Evolutionary conservation across 805 yeast species (phyloP), one percentile per base, ranked within the genome.

Genomic region (Metschnikowia anglica): DNA sequence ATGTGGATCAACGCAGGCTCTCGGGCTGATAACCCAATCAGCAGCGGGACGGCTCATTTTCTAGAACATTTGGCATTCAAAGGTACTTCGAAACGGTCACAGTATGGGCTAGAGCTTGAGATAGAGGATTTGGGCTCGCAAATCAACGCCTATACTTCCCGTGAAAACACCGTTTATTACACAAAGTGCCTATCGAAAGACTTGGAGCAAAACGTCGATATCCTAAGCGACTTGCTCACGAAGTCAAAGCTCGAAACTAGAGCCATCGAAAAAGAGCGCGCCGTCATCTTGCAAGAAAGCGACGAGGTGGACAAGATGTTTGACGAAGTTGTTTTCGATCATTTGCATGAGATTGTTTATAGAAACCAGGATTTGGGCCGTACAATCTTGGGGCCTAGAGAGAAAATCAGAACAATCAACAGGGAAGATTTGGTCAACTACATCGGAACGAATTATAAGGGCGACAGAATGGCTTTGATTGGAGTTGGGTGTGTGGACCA

Each of bases 1-100:
- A 91, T 93, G 42, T 95, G 97, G 91, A 89, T 93, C 48, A 97
- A 93, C 66, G 97, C 99, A 30, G 99, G 99, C 2, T 90, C 97
- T 3, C 76, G 99, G 49, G 98, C 98, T 3, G 99, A 93, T 66
- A 84, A 81, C 56, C 80, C 86, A 57, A 76, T 76, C 59, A 89
- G 89, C 55, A 74, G 80, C 39, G 99, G 99, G 36, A 90, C 98
- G 6, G 99, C 99, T 0, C 99, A 93, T 68, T 93, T 93, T 62
- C 70, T 93, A 44, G 99, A 93, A 66, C 99, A 93, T 66, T 73
- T 93, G 59, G 95, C 98, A 8, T 93, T 93, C 73, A 93, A 93
- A 63, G 99, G 99, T 18, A 93, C 99, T 11, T 65, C 74, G 41
- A 75, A 74, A 43, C 78, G 99, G 62, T 70, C 88, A 10, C 98